Conservation (phyloP, 2,329 filamentous ascomycete genomes). For the Nannizziopsis barbatae region DNA sequence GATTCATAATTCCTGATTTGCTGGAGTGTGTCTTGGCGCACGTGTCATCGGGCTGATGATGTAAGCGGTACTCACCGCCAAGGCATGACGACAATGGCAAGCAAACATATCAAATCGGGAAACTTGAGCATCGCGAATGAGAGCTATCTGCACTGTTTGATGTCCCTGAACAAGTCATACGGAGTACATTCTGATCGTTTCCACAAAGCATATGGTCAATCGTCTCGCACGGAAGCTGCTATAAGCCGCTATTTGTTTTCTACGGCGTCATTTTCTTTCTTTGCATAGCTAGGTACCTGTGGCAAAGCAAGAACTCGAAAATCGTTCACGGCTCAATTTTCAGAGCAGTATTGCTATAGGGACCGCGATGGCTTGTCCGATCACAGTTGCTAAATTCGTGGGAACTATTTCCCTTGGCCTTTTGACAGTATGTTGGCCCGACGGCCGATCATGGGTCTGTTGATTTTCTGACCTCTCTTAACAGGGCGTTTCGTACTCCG, state of each 20-base stretch:
- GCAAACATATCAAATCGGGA: no score
- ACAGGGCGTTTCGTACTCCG: conserved; percentile 79
- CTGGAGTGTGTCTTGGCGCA: not conserved
- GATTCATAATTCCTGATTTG: no score
- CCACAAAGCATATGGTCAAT: no score
- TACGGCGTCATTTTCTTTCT: no score
- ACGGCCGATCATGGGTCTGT: not conserved
- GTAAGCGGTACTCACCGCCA: not conserved
- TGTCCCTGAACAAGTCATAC: no score
- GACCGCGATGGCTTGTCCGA: conserved; percentile 51
- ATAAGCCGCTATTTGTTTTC: no score
- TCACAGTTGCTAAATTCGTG: conserved; percentile 81
- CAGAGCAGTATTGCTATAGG: no score
- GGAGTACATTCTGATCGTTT: no score
- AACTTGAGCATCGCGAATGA: no score
- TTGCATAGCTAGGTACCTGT: not conserved
- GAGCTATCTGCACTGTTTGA: no score
- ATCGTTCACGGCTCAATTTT: not conserved
- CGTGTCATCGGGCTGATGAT: not conserved
- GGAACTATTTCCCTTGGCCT: conserved; percentile 82
- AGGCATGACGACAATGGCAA: not conserved
- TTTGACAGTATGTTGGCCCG: conserved; percentile 56
- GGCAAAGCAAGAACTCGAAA: not conserved
- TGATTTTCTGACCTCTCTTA: not conserved
- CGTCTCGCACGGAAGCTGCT: no score